Evolutionary conservation across 352 stramenopile species (phyloP).

Genomic region (Phytophthora podocarpi): DNA sequence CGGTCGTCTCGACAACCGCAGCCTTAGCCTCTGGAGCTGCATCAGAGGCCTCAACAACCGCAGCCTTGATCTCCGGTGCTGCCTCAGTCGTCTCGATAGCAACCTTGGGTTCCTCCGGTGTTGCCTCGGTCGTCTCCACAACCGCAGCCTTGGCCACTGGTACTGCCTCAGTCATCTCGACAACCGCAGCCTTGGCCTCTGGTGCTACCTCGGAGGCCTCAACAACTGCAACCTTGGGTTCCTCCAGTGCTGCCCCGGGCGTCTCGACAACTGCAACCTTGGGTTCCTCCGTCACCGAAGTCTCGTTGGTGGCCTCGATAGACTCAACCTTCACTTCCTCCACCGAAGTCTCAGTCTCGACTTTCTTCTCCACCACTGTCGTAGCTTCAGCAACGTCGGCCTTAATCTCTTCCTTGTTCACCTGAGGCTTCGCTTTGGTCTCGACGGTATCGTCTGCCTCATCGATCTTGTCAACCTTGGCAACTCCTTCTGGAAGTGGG

Average conservation of each 20-base stretch:
- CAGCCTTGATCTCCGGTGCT: background rate
- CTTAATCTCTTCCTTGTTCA: background rate
- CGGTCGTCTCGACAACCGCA: no score
- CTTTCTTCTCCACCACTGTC: background rate
- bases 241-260: background rate
- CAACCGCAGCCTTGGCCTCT: background rate
- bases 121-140: no score
- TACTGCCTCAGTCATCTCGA: no score
- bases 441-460: background rate
- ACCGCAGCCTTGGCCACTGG: no score
- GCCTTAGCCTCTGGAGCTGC: background rate
- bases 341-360: background rate
- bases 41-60: no score
- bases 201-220: background rate
- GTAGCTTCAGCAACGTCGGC: background rate
- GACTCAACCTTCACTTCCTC: conserved; percentile 4
- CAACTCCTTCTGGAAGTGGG: conserved; percentile 14
- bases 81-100: background rate
- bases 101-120: background rate
- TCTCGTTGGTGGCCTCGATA: no score
- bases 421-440: background rate
- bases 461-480: conserved; percentile 14
- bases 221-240: background rate
- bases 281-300: background rate
- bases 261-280: background rate